A percentile compares a stretch with the other conserved stretches of the same genome.
phyloP scores from a whole-genome alignment of 2,329 filamentous ascomycete species.

The Colletotrichum phormii region DNA sequence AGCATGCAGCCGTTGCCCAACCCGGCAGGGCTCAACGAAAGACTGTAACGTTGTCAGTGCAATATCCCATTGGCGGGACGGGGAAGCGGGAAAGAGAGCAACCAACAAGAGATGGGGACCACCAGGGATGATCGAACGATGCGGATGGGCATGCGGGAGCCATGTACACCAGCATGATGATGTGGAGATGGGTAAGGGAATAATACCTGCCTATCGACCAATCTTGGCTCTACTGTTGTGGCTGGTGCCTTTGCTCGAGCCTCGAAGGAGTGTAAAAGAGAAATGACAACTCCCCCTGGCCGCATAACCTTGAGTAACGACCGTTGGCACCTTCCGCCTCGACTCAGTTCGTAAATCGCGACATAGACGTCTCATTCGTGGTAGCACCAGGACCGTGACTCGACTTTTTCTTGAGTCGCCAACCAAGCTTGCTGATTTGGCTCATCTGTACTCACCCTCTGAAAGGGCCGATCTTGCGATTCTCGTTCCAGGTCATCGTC shows the following conservation, averaged over 20 bases:
- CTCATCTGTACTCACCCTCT: not conserved
- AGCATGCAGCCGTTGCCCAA: conserved; percentile 14
- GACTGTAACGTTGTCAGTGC: not conserved
- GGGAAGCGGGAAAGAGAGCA: not conserved
- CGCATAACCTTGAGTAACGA: not conserved
- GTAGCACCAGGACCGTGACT: not conserved
- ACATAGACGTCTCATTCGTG: not conserved
- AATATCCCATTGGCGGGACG: not conserved
- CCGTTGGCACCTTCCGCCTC: not conserved
- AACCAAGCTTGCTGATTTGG: not conserved
- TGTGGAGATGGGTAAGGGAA: not conserved
- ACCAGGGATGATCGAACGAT: not conserved
- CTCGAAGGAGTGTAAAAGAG: not conserved
- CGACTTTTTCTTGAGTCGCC: not conserved
- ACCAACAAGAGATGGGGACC: not conserved
- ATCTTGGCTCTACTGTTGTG: not conserved
- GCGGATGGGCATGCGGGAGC: conserved; percentile 9
- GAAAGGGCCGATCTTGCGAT: not conserved
- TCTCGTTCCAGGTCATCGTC: not conserved
- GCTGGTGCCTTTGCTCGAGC: not conserved
- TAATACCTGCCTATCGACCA: not conserved
- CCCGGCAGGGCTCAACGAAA: not conserved
- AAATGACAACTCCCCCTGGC: not conserved
- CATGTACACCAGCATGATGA: conserved; percentile 5
- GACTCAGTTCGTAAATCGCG: not conserved